Conservation (phyloP, 805 yeast species). For the Starmerella lactis-condensi region DNA sequence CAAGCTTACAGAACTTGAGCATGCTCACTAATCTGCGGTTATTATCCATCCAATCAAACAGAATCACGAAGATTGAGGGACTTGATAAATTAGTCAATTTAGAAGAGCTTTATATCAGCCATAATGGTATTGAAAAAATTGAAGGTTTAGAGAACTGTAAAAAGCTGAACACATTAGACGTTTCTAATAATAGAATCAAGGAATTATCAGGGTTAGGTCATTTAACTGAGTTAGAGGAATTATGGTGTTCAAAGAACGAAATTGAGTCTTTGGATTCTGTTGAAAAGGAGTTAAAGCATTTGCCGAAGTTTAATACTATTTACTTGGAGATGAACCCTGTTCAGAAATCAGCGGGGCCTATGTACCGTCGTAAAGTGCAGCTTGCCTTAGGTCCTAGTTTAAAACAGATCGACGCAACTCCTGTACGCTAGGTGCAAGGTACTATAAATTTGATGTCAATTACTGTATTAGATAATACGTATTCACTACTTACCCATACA, state of each 20-base stretch:
- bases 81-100: conserved; percentile 50
- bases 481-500: not conserved
- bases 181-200: conserved; percentile 54
- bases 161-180: conserved; percentile 56
- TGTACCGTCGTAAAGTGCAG: conserved; percentile 67
- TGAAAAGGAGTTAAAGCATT: conserved; percentile 40
- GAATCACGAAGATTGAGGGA: conserved; percentile 62
- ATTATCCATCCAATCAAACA: conserved; percentile 75
- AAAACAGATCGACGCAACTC: conserved; percentile 81
- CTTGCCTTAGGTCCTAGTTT: conserved; percentile 54
- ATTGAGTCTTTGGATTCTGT: conserved; percentile 52
- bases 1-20: conserved; percentile 42
- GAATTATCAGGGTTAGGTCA: conserved; percentile 48
- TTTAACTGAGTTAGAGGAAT: conserved; percentile 56
- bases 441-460: conserved; percentile 1
- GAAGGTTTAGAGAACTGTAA: conserved; percentile 59
- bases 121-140: conserved; percentile 55
- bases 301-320: conserved; percentile 61
- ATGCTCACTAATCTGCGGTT: conserved; percentile 45
- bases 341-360: conserved; percentile 51
- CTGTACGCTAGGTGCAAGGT: conserved; percentile 17
- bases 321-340: conserved; percentile 89
- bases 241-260: conserved; percentile 79
- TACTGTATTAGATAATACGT: not conserved
- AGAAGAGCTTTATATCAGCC: conserved; percentile 75